Conservation (phyloP, 148 eudicot species). For the Euryodendron excelsum region DNA sequence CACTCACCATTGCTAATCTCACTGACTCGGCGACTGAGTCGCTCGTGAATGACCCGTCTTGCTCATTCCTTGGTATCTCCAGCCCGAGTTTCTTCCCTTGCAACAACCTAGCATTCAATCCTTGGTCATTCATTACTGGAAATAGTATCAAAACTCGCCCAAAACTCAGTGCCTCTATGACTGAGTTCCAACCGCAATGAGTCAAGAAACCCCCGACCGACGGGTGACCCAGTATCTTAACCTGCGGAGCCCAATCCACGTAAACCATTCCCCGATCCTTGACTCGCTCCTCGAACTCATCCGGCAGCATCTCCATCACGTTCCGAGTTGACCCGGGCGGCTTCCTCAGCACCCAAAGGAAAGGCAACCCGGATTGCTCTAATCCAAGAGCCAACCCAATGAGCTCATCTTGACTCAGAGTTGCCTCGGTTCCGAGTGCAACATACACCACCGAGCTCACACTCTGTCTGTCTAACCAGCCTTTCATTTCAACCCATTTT, state of each 20-base stretch:
- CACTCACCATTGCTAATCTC: conserved; percentile 41
- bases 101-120: conserved; percentile 53
- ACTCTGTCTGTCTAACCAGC: conserved; percentile 47
- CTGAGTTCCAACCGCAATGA: conserved; percentile 76
- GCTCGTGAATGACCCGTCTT: conserved; percentile 49
- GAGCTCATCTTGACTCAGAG: conserved; percentile 38
- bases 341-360: conserved; percentile 51
- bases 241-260: conserved; percentile 64
- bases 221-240: conserved; percentile 51
- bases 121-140: conserved; percentile 71
- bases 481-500: conserved; percentile 30
- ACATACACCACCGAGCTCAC: conserved; percentile 50
- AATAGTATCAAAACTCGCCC: conserved; percentile 57
- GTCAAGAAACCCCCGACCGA: conserved; percentile 58
- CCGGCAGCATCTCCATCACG: conserved; percentile 39
- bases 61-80: conserved; percentile 49
- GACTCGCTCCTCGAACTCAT: conserved; percentile 41
- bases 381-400: conserved; percentile 55
- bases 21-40: conserved; percentile 47
- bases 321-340: conserved; percentile 25
- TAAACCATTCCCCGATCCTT: conserved; percentile 36
- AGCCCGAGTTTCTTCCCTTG: conserved; percentile 48
- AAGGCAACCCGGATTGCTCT: conserved; percentile 50
- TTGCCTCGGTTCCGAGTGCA: conserved; percentile 71
- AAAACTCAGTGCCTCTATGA: conserved; percentile 7